Evolutionary conservation across 306 rosid species (phyloP).

Genomic region (Potentilla sterilis): DNA sequence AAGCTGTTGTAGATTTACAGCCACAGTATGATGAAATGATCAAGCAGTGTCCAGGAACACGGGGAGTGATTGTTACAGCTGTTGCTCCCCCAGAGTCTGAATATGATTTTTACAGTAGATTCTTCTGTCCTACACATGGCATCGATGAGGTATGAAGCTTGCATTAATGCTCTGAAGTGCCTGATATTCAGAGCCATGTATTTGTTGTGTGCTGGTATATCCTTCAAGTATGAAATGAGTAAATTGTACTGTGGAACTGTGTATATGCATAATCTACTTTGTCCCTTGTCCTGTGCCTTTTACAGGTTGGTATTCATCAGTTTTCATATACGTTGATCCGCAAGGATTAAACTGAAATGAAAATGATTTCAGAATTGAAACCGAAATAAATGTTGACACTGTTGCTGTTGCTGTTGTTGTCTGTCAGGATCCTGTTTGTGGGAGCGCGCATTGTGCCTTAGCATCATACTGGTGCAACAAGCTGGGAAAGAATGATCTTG

Average conservation of each 20-base stretch:
- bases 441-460: conserved; percentile 59
- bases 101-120: conserved; percentile 63
- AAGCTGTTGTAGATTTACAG: conserved; percentile 47
- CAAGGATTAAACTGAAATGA: not conserved
- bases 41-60: conserved; percentile 42
- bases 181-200: not conserved
- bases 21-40: conserved; percentile 58
- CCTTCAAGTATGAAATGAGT: not conserved
- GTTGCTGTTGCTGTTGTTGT: not conserved
- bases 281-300: not conserved
- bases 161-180: not conserved
- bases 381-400: not conserved
- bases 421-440: conserved; percentile 58
- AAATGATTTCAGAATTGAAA: not conserved
- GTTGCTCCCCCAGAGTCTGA: conserved; percentile 50
- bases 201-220: not conserved
- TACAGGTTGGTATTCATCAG: no score
- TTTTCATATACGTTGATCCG: not conserved
- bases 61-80: conserved; percentile 52
- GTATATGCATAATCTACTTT: not conserved
- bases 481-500: conserved; percentile 49
- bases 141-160: conserved; percentile 52
- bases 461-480: conserved; percentile 56
- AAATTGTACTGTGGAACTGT: not conserved
- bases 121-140: conserved; percentile 50